phyloP scores from a whole-genome alignment of 192 early-diverging fungal species.

The Borealophlyctis nickersoniae region DNA sequence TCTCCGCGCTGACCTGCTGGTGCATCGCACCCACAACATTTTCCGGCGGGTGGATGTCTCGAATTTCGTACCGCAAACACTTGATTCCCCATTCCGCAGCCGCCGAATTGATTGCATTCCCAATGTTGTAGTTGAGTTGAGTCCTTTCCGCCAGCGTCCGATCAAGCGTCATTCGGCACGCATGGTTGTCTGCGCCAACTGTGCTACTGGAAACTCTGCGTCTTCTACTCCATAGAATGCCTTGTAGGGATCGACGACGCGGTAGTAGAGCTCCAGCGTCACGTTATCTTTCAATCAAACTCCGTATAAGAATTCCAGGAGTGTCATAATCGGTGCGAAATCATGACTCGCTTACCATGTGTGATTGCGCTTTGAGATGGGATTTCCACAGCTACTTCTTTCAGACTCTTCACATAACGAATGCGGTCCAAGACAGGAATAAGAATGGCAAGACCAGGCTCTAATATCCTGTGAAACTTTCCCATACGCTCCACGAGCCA shows the following conservation, averaged over 20 bases:
- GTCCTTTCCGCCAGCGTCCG: slow-evolving; percentile 91
- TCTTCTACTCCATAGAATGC: slow-evolving; percentile 73
- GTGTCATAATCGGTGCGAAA: not conserved
- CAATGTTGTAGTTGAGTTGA: slow-evolving; percentile 89
- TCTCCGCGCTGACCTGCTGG: slow-evolving; percentile 92
- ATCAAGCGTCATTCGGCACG: slow-evolving; percentile 97
- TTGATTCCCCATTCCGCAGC: slow-evolving; percentile 94
- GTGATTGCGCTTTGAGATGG: slow-evolving; percentile 78
- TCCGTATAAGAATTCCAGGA: not conserved
- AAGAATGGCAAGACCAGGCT: slow-evolving; percentile 88
- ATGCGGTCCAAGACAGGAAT: slow-evolving; percentile 86
- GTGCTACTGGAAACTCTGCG: slow-evolving; percentile 90
- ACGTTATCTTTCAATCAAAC: slow-evolving; percentile 74
- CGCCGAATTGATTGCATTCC: slow-evolving; percentile 89
- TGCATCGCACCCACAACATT: slow-evolving; percentile 98
- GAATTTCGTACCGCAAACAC: slow-evolving; percentile 93
- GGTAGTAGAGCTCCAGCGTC: slow-evolving; percentile 91
- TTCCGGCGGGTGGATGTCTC: slow-evolving; percentile 91
- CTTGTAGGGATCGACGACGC: slow-evolving; percentile 83
- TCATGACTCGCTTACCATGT: slow-evolving; percentile 50
- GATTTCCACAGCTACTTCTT: slow-evolving; percentile 93
- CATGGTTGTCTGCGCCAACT: slow-evolving; percentile 99
- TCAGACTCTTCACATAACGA: slow-evolving; percentile 88
- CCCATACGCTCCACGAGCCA: slow-evolving; percentile 99
- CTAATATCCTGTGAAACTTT: slow-evolving; percentile 62